Base-by-base conservation (phyloP, 2,329 filamentous ascomycete genomes). In the Aspergillus chevalieri region DNA sequence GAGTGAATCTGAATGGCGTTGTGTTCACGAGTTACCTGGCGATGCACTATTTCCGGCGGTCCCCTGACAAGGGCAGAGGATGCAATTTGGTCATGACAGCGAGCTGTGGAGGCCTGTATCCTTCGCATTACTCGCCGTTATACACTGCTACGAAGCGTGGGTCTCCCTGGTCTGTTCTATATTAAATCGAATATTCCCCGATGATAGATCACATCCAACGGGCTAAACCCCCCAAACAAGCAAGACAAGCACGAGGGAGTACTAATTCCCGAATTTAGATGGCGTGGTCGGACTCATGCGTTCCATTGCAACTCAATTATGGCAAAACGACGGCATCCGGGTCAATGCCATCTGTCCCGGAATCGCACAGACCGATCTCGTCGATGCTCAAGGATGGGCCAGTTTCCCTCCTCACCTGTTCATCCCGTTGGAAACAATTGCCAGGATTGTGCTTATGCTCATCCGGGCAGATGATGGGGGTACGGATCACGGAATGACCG, bases 1-100 rank as follows among this genome's bases (percentile, higher is more conserved):
- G 75, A 34, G 65, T 74, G 41, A 70, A 75, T 50, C 48, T 76
- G 15, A 67, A 65, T 33, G 66, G 65, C 26, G 67, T 70, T 15
- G 62, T 75, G 15, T 70, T 66, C 47, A 73, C 70, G 2, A 57
- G 57, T 17, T 72, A 70, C 44, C 58, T 75, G 2, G 71, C 66
- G 0, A 54, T 72, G 39, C 67, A 74, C 51, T 69, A 74, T 53
- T 64, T 72, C 30, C 65, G 68, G n/a, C 60, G 64, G 22, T 58
- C 56, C 6, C 56, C 55, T 2, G 56, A 53, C 14, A 49, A 57
- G 2, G 56, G 48, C 2, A 53, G 54, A 3, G 59, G 60, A 22
- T 50, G 59, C 1, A 61, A 56, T 22, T 44, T 71, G 17, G 57
- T 71, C 6, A 64, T 71, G 48, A 72, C 65, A 1, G 62, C 68